Conservation (phyloP, 2,329 filamentous ascomycete species). For the Aureobasidium leucospermi region DNA sequence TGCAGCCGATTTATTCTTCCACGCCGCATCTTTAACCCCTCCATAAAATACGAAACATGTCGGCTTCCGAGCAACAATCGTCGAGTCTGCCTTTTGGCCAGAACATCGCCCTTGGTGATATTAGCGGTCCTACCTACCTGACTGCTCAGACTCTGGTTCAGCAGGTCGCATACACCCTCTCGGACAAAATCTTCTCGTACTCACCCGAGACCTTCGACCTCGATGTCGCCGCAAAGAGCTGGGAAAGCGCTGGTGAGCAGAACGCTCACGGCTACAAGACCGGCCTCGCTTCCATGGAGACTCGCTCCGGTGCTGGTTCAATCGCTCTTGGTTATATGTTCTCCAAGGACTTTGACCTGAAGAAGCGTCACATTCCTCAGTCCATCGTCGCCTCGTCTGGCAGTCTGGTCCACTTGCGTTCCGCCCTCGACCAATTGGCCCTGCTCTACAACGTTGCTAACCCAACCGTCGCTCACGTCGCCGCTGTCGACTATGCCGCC, state of each 20-base stretch:
- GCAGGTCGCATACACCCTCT: constrained; percentile 90
- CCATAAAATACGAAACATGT: not conserved
- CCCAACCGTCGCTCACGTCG: constrained; percentile 86
- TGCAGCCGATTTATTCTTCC: not conserved
- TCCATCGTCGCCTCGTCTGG: constrained; percentile 80
- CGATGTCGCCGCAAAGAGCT: constrained; percentile 72
- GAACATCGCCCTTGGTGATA: constrained; percentile 45
- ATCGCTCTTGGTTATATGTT: constrained; percentile 96
- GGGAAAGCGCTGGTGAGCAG: constrained; percentile 60
- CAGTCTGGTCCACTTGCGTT: constrained; percentile 70
- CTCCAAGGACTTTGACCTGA: constrained; percentile 89
- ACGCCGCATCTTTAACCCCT: not conserved
- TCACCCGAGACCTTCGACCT: constrained; percentile 90
- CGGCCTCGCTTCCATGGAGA: constrained; percentile 72
- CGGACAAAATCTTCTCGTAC: constrained; percentile 96
- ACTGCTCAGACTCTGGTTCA: constrained; percentile 91
- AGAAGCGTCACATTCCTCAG: constrained; percentile 87
- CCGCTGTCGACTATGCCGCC: constrained; percentile 76
- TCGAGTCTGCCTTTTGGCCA: constrained; percentile 48
- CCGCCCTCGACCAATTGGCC: constrained; percentile 83
- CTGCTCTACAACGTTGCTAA: constrained; percentile 86
- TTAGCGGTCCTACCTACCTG: constrained; percentile 83
- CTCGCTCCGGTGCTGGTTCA: constrained; percentile 77
- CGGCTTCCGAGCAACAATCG: constrained; percentile 26
- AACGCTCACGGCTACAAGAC: constrained; percentile 81